These are phyloP conservation scores for Extremus antarcticus DNA, from an alignment of 495 filamentous ascomycete species.

Conservation along the genomic window DNA sequence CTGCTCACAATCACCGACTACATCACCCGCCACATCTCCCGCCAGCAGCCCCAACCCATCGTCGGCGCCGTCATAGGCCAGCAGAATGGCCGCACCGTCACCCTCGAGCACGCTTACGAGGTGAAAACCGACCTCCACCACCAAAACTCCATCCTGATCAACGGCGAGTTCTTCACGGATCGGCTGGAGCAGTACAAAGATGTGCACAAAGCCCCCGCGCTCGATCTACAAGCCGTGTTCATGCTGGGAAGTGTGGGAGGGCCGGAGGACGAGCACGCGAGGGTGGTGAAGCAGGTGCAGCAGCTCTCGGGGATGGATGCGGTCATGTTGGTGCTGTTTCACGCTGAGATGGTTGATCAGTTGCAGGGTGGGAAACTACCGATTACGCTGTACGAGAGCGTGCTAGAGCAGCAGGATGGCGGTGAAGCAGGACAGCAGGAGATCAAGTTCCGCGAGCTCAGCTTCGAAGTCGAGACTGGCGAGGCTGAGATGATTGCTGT, in stretches of 20 bases:
- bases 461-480: slow-evolving; percentile 80
- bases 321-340: slow-evolving; percentile 76
- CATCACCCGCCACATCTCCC: slow-evolving; percentile 78
- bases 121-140: slow-evolving; percentile 46
- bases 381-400: slow-evolving; percentile 78
- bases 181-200: slow-evolving; percentile 79
- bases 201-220: slow-evolving; percentile 69
- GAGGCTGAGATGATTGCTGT: slow-evolving; percentile 97
- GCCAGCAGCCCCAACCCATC: slow-evolving; percentile 61
- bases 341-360: slow-evolving; percentile 44
- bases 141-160: slow-evolving; percentile 41
- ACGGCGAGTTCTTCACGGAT: slow-evolving; percentile 63
- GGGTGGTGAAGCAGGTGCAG: slow-evolving; percentile 67
- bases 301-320: slow-evolving; percentile 64
- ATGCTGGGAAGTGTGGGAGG: slow-evolving; percentile 65
- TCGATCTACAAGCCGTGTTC: slow-evolving; percentile 94
- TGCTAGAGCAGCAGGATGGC: slow-evolving; percentile 52
- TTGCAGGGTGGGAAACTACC: slow-evolving; percentile 67
- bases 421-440: slow-evolving; percentile 43
- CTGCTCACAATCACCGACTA: slow-evolving; percentile 95
- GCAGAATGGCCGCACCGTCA: slow-evolving; percentile 81
- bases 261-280: slow-evolving; percentile 53
- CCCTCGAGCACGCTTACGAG: slow-evolving; percentile 86
- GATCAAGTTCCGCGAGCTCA: slow-evolving; percentile 58
- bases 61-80: slow-evolving; percentile 81